A percentile compares a stretch with the other conserved stretches of the same genome.
phyloP scores from a whole-genome alignment of 1,284 basidiomycete species.

The Heterobasidion irregulare region DNA sequence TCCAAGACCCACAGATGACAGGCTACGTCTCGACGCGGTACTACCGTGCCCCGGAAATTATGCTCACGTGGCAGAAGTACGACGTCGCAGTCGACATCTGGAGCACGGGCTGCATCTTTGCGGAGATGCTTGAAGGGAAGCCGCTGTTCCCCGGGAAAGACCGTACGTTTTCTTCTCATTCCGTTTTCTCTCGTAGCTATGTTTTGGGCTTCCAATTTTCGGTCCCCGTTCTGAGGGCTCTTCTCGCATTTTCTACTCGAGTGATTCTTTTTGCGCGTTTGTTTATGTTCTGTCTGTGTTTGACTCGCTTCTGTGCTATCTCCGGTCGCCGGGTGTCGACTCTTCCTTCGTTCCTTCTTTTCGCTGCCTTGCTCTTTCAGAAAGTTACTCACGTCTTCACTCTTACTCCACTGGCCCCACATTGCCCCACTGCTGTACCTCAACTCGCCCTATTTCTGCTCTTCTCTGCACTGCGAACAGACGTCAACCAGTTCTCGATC shows the following conservation, averaged over 20 bases:
- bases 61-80: conserved; percentile 99
- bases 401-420: neutral
- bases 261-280: too few species aligned
- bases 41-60: conserved; percentile 99
- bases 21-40: conserved; percentile 99
- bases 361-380: neutral
- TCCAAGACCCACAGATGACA: conserved; percentile 99
- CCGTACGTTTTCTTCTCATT: conserved; percentile 42
- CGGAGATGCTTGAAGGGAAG: conserved; percentile 99
- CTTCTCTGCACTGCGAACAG: conserved; percentile 29
- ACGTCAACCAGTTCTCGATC: conserved; percentile 99
- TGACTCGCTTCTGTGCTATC: too few species aligned
- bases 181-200: conserved; percentile 2
- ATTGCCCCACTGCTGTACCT: neutral
- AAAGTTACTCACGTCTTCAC: conserved; percentile 3
- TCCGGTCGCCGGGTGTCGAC: too few species aligned
- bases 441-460: neutral
- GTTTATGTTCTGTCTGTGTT: too few species aligned
- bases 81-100: conserved; percentile 99
- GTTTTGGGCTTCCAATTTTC: neutral
- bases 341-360: neutral
- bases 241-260: neutral
- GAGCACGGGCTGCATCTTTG: conserved; percentile 99
- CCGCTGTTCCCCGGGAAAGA: conserved; percentile 99
- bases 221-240: neutral